Conservation (phyloP, 1,284 basidiomycete species). For the Leccinum brunneo-olivaceum region DNA sequence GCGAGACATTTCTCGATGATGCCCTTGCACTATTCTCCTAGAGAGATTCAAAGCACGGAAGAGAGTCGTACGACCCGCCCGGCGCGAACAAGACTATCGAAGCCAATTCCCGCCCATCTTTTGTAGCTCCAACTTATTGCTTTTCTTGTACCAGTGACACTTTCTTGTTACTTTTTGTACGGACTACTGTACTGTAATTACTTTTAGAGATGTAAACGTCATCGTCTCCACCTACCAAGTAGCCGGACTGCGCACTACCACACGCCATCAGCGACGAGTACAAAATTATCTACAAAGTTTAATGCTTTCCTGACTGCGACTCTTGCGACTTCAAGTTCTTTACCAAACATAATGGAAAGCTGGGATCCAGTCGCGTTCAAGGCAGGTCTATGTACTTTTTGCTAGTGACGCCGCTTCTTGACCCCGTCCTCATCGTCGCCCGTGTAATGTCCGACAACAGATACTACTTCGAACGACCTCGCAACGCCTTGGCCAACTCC, state of each 20-base stretch:
- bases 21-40: slow-evolving; percentile 8
- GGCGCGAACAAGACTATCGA: slow-evolving; percentile 13
- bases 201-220: slow-evolving; percentile 1
- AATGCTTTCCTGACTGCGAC: neutral
- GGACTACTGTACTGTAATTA: slow-evolving; percentile 1
- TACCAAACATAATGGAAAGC: slow-evolving; percentile 19
- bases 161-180: neutral
- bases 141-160: slow-evolving; percentile 3
- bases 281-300: slow-evolving; percentile 7
- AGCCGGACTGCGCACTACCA: neutral
- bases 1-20: slow-evolving; percentile 22
- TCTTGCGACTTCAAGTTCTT: neutral
- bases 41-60: slow-evolving; percentile 1
- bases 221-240: neutral
- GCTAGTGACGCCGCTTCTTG: neutral
- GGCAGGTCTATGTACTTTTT: slow-evolving; percentile 32
- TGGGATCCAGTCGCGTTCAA: slow-evolving; percentile 45
- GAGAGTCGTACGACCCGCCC: slow-evolving; percentile 1
- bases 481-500: slow-evolving; percentile 60
- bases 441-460: slow-evolving; percentile 30
- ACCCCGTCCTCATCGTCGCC: neutral
- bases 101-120: slow-evolving; percentile 17
- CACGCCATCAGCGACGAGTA: neutral
- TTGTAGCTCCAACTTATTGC: slow-evolving; percentile 16
- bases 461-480: slow-evolving; percentile 56